Percentiles rank a stretch among this genome's conserved stretches.
Conservation (phyloP, 169 alveolate genomes). For the Plasmodium berghei region DNA sequence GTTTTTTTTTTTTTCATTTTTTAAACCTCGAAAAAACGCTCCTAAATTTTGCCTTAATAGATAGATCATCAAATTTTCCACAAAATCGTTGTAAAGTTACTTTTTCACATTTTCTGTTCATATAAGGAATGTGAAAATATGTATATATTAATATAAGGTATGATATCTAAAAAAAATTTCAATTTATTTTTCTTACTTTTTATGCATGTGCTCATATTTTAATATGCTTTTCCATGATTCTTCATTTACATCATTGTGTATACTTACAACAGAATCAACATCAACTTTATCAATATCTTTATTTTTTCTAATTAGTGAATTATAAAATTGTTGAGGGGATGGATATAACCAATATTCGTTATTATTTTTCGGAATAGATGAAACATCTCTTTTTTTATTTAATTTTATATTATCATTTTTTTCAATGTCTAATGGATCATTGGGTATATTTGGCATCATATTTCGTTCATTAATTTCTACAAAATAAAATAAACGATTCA, state of each 20-base stretch:
- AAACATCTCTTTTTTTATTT: constrained; percentile 41
- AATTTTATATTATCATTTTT: constrained; percentile 15
- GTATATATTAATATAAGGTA: not conserved
- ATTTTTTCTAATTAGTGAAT: constrained; percentile 84
- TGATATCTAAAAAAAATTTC: not conserved
- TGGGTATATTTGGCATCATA: constrained; percentile 74
- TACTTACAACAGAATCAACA: constrained; percentile 86
- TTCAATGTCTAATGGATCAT: constrained; percentile 4
- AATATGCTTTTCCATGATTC: constrained; percentile 85
- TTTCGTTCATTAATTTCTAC: constrained; percentile 51
- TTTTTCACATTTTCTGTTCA: constrained; percentile 78
- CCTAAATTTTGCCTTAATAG: constrained; percentile 81
- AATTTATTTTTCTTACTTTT: constrained; percentile 39
- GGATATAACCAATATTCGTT: constrained; percentile 88
- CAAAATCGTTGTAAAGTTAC: constrained; percentile 86
- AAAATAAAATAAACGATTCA: not conserved
- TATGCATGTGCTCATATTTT: constrained; percentile 86
- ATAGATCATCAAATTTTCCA: constrained; percentile 83
- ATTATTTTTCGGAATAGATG: constrained; percentile 59
- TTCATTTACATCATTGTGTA: constrained; percentile 89
- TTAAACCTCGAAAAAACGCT: constrained; percentile 72
- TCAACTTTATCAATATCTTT: constrained; percentile 80
- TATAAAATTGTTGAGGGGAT: constrained; percentile 89
- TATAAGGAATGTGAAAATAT: not conserved
- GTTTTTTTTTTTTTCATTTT: not conserved